These are phyloP conservation scores for Aureobasidium sp. DNA, from an alignment of 2,329 filamentous ascomycete genomes.

Conservation along the genomic window DNA sequence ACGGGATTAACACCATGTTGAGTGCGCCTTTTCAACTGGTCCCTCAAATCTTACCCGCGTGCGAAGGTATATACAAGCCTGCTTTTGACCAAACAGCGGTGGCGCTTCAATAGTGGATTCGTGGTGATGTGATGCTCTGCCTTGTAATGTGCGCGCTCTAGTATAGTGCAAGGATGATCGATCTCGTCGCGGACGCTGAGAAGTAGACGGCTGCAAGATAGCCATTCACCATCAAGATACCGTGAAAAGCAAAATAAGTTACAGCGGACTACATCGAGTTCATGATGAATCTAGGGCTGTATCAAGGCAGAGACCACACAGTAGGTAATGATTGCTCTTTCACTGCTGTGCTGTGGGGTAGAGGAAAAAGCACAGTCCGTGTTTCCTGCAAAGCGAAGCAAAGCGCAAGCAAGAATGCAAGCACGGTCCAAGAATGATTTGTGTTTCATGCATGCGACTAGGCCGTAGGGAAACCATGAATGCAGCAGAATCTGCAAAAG, in stretches of 20 bases:
- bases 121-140: background rate
- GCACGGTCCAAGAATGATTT: background rate
- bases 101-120: background rate
- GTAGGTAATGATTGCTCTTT: background rate
- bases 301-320: background rate
- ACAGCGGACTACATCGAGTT: background rate
- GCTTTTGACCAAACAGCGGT: background rate
- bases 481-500: constrained; percentile 8
- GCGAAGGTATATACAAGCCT: background rate
- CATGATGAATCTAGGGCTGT: constrained; percentile 11
- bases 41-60: too few relatives aligned
- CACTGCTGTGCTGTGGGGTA: background rate
- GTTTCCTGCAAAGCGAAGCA: background rate
- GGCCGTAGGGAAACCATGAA: background rate
- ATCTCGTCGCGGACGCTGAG: background rate
- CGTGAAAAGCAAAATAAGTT: background rate
- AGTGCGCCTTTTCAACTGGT: too few relatives aligned
- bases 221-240: background rate
- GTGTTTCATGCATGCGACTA: constrained; percentile 11
- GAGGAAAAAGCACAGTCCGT: background rate
- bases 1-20: too few relatives aligned
- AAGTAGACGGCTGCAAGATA: too few relatives aligned
- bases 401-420: too few relatives aligned
- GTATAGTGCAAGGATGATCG: background rate
- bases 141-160: background rate